These are phyloP conservation scores for Cryphonectria japonica DNA, from an alignment of 2,329 filamentous ascomycete genomes.

Conservation along the genomic window DNA sequence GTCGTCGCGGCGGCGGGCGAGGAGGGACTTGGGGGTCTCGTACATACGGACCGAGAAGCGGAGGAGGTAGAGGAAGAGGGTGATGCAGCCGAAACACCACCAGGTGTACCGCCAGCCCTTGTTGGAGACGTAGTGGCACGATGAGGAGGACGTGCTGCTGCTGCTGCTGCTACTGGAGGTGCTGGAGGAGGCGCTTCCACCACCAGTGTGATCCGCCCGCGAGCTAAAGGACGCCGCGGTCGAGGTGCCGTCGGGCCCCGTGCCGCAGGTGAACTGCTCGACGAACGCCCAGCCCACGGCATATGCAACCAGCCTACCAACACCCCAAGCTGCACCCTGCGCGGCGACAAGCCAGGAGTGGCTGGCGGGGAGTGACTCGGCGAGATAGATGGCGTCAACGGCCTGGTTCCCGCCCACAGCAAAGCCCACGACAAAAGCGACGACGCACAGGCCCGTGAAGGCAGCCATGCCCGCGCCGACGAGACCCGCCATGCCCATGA, in stretches of 20 bases:
- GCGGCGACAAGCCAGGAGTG: slow-evolving; percentile 15
- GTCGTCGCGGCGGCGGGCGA: slow-evolving; percentile 15
- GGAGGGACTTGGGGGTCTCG: slow-evolving; percentile 18
- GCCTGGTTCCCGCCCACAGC: slow-evolving; percentile 15
- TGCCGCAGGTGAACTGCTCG: slow-evolving; percentile 16
- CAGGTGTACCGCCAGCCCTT: slow-evolving; percentile 21
- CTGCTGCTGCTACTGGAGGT: background rate
- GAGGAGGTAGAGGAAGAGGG: slow-evolving; percentile 19
- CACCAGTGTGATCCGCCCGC: background rate
- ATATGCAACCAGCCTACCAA: slow-evolving; percentile 8
- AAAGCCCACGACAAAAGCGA: slow-evolving; percentile 16
- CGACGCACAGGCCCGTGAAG: slow-evolving; percentile 15
- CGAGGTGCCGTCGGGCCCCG: slow-evolving; percentile 12
- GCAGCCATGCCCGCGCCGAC: slow-evolving; percentile 16
- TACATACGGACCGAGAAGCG: slow-evolving; percentile 15
- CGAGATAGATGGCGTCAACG: slow-evolving; percentile 9
- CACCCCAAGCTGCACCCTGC: slow-evolving; percentile 9
- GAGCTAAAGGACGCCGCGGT: background rate
- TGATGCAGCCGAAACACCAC: slow-evolving; percentile 23
- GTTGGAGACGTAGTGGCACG: slow-evolving; percentile 19
- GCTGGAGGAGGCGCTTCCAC: background rate
- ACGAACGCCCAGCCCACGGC: slow-evolving; percentile 17
- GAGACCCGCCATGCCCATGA: slow-evolving; percentile 17
- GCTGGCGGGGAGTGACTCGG: slow-evolving; percentile 15
- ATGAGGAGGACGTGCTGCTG: background rate